phyloP scores from a whole-genome alignment of 2,329 filamentous ascomycete species.

The Sclerotinia borealis region DNA sequence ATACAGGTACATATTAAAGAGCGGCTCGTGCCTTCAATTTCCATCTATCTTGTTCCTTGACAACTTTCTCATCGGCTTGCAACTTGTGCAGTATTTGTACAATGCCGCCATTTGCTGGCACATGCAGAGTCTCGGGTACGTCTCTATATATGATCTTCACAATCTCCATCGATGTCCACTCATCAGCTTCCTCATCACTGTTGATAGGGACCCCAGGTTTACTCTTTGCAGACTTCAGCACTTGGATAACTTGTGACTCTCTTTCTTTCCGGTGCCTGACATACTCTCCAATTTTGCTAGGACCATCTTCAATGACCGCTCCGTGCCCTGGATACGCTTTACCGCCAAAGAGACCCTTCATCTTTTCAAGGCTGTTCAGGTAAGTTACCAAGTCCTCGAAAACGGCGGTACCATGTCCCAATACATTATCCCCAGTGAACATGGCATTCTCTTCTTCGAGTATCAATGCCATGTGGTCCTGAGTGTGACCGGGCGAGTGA shows the following conservation, averaged over 20 bases:
- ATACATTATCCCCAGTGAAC: conserved; percentile 84
- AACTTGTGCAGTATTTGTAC: conserved; percentile 77
- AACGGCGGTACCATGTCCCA: conserved; percentile 80
- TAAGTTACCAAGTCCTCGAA: conserved; percentile 73
- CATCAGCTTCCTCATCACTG: conserved; percentile 27
- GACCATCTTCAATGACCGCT: conserved; percentile 66
- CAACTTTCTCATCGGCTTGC: conserved; percentile 63
- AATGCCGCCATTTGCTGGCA: conserved; percentile 70
- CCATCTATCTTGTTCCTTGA: conserved; percentile 39
- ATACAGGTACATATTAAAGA: conserved; percentile 30
- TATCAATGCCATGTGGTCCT: conserved; percentile 75
- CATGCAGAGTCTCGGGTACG: conserved; percentile 68
- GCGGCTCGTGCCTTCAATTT: conserved; percentile 39
- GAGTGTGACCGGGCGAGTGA: conserved; percentile 67
- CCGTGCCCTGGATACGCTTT: conserved; percentile 87
- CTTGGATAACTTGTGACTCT: conserved; percentile 69
- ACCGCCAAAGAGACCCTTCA: conserved; percentile 60
- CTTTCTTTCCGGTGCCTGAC: conserved; percentile 73
- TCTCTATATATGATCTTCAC: conserved; percentile 84
- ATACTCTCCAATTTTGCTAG: conserved; percentile 70
- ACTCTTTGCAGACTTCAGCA: conserved; percentile 44
- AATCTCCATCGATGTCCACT: conserved; percentile 70
- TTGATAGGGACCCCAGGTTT: conserved; percentile 24
- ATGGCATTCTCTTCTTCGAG: conserved; percentile 73
- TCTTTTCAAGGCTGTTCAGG: conserved; percentile 60